Evolutionary conservation across 1,139 yeast genomes (phyloP), one percentile per base, ranked within the genome.

Genomic region (Yamadazyma songkhlaensis): DNA sequence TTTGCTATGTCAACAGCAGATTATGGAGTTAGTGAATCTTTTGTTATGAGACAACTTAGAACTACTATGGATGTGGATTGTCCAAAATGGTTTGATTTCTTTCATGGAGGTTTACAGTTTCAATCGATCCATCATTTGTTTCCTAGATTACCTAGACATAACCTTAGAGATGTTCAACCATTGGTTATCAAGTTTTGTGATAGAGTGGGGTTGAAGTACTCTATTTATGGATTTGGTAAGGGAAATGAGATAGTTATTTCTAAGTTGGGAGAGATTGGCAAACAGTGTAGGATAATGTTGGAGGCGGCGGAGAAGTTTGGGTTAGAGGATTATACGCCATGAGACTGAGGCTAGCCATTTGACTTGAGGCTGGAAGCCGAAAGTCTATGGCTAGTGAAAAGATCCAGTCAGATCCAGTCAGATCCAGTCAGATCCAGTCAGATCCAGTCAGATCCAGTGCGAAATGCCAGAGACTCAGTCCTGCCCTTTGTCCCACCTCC

Each of bases 61-160:
- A 88, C 97, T 1, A 88, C 96, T 4, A 89, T 88, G 96, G 97
- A 88, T 56, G 96, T 88, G 12, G 94, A 84, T 52, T 88, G 97
- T 62, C 96, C 97, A 2, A 81, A 78, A 45, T 88, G 96, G 96
- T 68, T 88, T 35, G 97, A 88, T 58, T 88, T 80, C 53, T 71
- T 88, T 51, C 97, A 88, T 53, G 97, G 96, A 6, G 97, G 97
- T 0, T 73, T 88, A 36, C 97, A 88, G 58, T 88, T 87, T 63
- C 97, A 88, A 57, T 95, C 89, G 2, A 79, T 88, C 36, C 97
- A 88, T 57, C 97, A 88, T 57, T 67, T 88, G 48, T 88, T 88
- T 59, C 97, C 97, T 12, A 70, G 97, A 40, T 60, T 88, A 54
- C 97, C 97, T 12, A 74, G 96, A 42, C 96, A 88, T 60, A 87